These are phyloP conservation scores for Anthracocystis panici-leucophaei DNA, from an alignment of 1,284 basidiomycete genomes.

Conservation along the genomic window DNA sequence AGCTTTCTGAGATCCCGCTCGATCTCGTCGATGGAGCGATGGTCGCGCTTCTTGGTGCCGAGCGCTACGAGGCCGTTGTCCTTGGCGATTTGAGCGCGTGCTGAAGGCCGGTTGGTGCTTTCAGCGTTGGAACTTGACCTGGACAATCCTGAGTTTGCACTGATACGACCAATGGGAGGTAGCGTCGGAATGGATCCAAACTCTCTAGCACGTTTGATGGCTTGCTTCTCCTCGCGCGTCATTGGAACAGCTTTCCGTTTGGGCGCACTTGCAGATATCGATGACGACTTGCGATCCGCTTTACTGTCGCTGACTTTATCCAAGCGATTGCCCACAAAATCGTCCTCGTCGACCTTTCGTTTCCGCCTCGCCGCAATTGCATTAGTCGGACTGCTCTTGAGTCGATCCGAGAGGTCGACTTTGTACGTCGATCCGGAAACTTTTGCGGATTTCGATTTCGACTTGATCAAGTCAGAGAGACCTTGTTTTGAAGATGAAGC, in stretches of 20 bases:
- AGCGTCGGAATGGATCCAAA: slow-evolving; percentile 37
- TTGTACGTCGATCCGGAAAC: slow-evolving; percentile 37
- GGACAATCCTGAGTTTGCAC: slow-evolving; percentile 12
- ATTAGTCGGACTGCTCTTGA: slow-evolving; percentile 15
- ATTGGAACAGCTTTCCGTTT: slow-evolving; percentile 33
- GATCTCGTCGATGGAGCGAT: slow-evolving; percentile 58
- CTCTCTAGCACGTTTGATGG: slow-evolving; percentile 39
- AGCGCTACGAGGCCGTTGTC: slow-evolving; percentile 44
- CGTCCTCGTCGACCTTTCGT: slow-evolving; percentile 43
- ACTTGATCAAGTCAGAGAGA: background rate
- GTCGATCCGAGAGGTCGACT: slow-evolving; percentile 32
- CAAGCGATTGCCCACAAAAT: slow-evolving; percentile 50
- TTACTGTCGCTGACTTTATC: slow-evolving; percentile 21
- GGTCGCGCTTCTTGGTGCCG: slow-evolving; percentile 50
- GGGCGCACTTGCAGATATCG: slow-evolving; percentile 14
- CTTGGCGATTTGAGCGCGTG: slow-evolving; percentile 16
- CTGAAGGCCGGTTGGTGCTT: slow-evolving; percentile 4
- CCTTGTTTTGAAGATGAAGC: slow-evolving; percentile 3
- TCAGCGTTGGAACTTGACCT: slow-evolving; percentile 22
- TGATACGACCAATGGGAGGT: slow-evolving; percentile 18
- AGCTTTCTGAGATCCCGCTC: slow-evolving; percentile 51
- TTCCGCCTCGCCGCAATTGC: slow-evolving; percentile 13
- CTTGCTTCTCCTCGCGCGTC: slow-evolving; percentile 58
- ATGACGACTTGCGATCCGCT: slow-evolving; percentile 10
- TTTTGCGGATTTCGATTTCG: slow-evolving; percentile 9